Base-by-base conservation (phyloP, 2,329 filamentous ascomycete species). In the Parastagonospora avenae region DNA sequence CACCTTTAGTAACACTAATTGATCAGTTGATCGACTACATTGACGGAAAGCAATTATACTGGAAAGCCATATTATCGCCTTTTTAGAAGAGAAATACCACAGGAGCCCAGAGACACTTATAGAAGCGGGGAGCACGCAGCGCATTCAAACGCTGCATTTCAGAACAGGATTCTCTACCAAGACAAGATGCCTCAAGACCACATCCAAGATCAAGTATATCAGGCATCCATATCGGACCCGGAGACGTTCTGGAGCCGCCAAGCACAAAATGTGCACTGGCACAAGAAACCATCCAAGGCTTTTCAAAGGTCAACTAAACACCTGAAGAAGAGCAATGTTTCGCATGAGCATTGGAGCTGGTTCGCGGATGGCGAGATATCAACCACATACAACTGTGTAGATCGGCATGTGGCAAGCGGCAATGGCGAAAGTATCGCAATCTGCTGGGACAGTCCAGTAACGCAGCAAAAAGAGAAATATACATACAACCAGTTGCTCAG, bases 321-420 rank as follows among this genome's bases (percentile, higher is more conserved):
- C 7, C 78, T 94, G 4, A 72, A 78, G 42, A 74, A 79, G 46
- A 82, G 76, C 57, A 86, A 86, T 48, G 75, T 79, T n/a, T 77
- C 79, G 12, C 87, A 96, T 68, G 81, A 85, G 36, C 86, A 89
- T 67, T 97, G 92, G 92, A 84, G 85, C 56, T 97, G 93, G 93
- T 97, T 96, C 62, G 85, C 90, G 0, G 90, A 86, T 56, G 93
- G 92, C 55, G 86, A 94, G 76, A 90, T 97, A 62, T 94, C 89
- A 33, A 96, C 91, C 0, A 91, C 89, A 61, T 96, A 91, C 79
- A 97, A 97, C 72, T 95, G 91, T 70, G 79, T 97, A 11, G 92
- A 96, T 74, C 82, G 92, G 11, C 92, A 97, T 74, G 91, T 97
- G n/a, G 77, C 83, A 31, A 85, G 84, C 5, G 71, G 92, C n/a